Percentiles rank a stretch among this genome's conserved stretches.
Conservation (phyloP, 352 stramenopile genomes). For the Phytopythium oedochilum region DNA sequence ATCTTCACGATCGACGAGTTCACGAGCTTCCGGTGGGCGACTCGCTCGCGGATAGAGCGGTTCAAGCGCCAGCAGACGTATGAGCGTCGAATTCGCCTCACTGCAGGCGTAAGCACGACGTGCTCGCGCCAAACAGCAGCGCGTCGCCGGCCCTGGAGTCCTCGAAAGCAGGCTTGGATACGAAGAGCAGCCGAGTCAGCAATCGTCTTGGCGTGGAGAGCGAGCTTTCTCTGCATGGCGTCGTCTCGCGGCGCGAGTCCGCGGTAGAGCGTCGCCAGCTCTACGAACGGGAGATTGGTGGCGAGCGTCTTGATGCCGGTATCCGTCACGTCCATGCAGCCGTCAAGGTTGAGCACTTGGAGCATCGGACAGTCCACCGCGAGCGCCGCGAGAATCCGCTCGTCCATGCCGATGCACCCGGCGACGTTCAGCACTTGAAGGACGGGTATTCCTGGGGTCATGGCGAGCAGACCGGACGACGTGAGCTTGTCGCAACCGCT, state of each 20-base stretch:
- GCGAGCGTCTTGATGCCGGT: slow-evolving; percentile 59
- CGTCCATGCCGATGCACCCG: slow-evolving; percentile 58
- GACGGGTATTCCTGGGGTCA: slow-evolving; percentile 41
- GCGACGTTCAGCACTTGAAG: slow-evolving; percentile 69
- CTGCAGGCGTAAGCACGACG: slow-evolving; percentile 50
- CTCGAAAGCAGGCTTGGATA: slow-evolving; percentile 64
- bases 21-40: slow-evolving; percentile 22
- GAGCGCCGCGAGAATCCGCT: slow-evolving; percentile 61
- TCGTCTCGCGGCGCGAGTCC: slow-evolving; percentile 55
- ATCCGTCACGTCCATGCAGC: slow-evolving; percentile 78
- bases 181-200: slow-evolving; percentile 61
- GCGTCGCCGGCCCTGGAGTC: slow-evolving; percentile 39
- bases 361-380: slow-evolving; percentile 48
- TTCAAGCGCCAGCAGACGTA: slow-evolving; percentile 47
- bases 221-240: slow-evolving; percentile 60
- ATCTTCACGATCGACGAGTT: slow-evolving; percentile 40
- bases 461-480: slow-evolving; percentile 38
- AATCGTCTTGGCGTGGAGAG: slow-evolving; percentile 69
- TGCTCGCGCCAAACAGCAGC: slow-evolving; percentile 47
- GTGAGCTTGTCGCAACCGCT: slow-evolving; percentile 57
- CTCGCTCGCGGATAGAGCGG: slow-evolving; percentile 30
- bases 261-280: slow-evolving; percentile 39
- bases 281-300: slow-evolving; percentile 68
- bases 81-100: slow-evolving; percentile 36
- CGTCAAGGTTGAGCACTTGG: slow-evolving; percentile 64